phyloP scores from a whole-genome alignment of 192 early-diverging fungal genomes.

The Rhizophagus clarus region DNA sequence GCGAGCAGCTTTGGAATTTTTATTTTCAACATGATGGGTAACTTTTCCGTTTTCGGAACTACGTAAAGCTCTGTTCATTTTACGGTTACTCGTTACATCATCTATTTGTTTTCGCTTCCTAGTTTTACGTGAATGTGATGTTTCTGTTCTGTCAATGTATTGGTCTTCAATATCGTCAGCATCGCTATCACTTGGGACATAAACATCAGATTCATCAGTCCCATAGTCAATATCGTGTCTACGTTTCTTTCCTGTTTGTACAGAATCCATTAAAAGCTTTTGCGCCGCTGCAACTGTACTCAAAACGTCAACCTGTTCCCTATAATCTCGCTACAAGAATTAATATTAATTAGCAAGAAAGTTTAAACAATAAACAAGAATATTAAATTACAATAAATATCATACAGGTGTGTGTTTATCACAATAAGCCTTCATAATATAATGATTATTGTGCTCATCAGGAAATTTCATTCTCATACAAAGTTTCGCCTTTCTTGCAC shows the following conservation, averaged over 20 bases:
- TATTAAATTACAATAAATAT: background rate
- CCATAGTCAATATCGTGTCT: slow-evolving; percentile 34
- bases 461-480: slow-evolving; percentile 82
- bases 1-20: slow-evolving; percentile 52
- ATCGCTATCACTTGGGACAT: slow-evolving; percentile 38
- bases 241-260: slow-evolving; percentile 37
- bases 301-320: slow-evolving; percentile 49
- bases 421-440: slow-evolving; percentile 73
- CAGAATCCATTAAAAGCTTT: slow-evolving; percentile 27
- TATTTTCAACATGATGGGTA: background rate
- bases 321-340: slow-evolving; percentile 49
- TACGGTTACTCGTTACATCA: background rate
- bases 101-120: background rate
- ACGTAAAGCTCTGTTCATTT: background rate
- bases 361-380: background rate
- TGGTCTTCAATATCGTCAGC: slow-evolving; percentile 17
- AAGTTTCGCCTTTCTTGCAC: slow-evolving; percentile 84
- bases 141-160: background rate
- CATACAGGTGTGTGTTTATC: slow-evolving; percentile 86
- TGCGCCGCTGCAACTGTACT: slow-evolving; percentile 38
- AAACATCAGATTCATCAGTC: slow-evolving; percentile 46
- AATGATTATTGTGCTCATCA: slow-evolving; percentile 58
- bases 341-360: background rate
- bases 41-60: background rate
- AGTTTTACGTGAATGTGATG: background rate